Evolutionary conservation across 805 yeast species (phyloP).

Genomic region (Saturnispora saitoi): DNA sequence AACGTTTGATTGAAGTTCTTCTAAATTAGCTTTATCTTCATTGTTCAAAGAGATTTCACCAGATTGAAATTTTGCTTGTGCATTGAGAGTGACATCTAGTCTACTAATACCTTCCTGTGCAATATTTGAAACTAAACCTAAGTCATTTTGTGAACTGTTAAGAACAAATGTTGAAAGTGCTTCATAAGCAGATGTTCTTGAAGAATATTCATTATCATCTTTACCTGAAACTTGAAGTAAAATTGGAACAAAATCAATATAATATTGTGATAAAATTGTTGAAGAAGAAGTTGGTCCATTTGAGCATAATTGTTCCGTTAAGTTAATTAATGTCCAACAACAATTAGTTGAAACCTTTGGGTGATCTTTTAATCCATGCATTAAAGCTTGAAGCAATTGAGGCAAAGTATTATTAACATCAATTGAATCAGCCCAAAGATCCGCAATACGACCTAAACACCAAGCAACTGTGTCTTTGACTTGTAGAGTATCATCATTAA

Average conservation of each 20-base stretch:
- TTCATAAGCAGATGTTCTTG: conserved; percentile 95
- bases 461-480: conserved; percentile 97
- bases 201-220: conserved; percentile 73
- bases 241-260: conserved; percentile 58
- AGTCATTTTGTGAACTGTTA: conserved; percentile 61
- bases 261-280: conserved; percentile 67
- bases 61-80: conserved; percentile 40
- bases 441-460: conserved; percentile 97
- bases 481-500: conserved; percentile 67
- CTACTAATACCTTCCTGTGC: conserved; percentile 69
- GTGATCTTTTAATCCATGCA: conserved; percentile 79
- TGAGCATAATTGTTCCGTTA: conserved; percentile 70
- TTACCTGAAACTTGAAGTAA: conserved; percentile 62
- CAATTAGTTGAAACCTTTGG: conserved; percentile 94
- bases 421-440: conserved; percentile 69
- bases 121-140: conserved; percentile 59
- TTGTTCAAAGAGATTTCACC: conserved; percentile 25
- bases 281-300: conserved; percentile 42
- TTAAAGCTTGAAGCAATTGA: conserved; percentile 60
- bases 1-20: conserved; percentile 80
- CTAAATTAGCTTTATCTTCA: conserved; percentile 72
- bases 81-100: conserved; percentile 57
- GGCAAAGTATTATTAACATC: conserved; percentile 60
- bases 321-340: conserved; percentile 93
- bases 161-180: conserved; percentile 78